These are phyloP conservation scores for Hericium alpestre DNA, from an alignment of 768 basidiomycete species.

Conservation along the genomic window DNA sequence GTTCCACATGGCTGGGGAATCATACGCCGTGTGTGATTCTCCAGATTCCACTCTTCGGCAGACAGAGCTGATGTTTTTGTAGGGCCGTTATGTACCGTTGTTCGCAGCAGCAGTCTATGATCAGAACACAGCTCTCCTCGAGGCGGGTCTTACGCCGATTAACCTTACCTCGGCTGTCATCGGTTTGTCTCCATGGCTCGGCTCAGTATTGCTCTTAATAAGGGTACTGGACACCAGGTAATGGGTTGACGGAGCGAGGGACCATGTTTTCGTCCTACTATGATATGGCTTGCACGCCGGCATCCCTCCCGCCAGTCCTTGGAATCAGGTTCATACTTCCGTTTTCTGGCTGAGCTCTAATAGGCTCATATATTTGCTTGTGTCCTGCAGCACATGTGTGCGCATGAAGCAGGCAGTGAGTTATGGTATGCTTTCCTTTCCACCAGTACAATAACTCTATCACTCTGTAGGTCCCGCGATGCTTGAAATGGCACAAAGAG, in stretches of 20 bases:
- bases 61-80: neutral
- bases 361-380: neutral
- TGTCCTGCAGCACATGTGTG: slow-evolving; percentile 8
- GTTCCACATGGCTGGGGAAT: slow-evolving; percentile 34
- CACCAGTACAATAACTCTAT: neutral
- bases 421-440: neutral
- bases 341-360: neutral
- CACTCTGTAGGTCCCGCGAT: slow-evolving; percentile 38
- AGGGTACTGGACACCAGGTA: slow-evolving; percentile 19
- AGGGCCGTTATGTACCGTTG: slow-evolving; percentile 45
- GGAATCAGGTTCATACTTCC: slow-evolving; percentile 29
- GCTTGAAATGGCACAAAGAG: slow-evolving; percentile 26
- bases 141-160: neutral
- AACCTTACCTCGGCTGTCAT: slow-evolving; percentile 2
- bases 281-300: slow-evolving; percentile 44
- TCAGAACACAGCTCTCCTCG: neutral
- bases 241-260: slow-evolving; percentile 31
- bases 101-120: slow-evolving; percentile 40
- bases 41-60: neutral
- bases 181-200: neutral
- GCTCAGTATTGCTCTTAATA: neutral
- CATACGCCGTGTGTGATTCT: slow-evolving; percentile 34
- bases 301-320: slow-evolving; percentile 21
- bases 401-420: neutral
- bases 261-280: slow-evolving; percentile 32